A percentile compares a stretch with the other conserved stretches of the same genome.
These are phyloP conservation scores for Claviceps humidiphila DNA, from an alignment of 2,329 filamentous ascomycete genomes.

Conservation along the genomic window DNA sequence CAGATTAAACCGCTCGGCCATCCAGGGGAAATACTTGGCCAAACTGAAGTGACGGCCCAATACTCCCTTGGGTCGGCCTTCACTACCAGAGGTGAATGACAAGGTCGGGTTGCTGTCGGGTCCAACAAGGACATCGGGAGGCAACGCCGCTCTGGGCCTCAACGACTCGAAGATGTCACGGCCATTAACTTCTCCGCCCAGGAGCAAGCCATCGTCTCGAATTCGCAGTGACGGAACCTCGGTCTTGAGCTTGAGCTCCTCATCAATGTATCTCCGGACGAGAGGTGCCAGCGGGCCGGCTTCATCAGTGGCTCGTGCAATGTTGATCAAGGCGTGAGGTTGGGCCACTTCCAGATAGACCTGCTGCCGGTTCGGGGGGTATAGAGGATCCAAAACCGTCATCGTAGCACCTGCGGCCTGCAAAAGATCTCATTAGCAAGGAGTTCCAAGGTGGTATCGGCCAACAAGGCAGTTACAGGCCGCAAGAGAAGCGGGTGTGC, in stretches of 20 bases:
- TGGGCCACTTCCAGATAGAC: constrained; percentile 69
- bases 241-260: constrained; percentile 59
- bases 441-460: neutral
- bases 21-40: constrained; percentile 84
- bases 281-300: constrained; percentile 32
- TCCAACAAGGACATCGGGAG: constrained; percentile 65
- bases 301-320: constrained; percentile 52
- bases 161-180: constrained; percentile 51
- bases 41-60: constrained; percentile 76
- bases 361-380: constrained; percentile 18
- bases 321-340: constrained; percentile 53
- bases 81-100: constrained; percentile 59
- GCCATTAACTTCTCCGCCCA: constrained; percentile 54
- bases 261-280: constrained; percentile 53
- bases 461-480: too few relatives aligned
- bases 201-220: constrained; percentile 53
- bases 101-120: constrained; percentile 74
- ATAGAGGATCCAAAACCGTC: constrained; percentile 56
- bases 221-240: constrained; percentile 63
- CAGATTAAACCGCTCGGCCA: constrained; percentile 74
- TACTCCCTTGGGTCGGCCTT: constrained; percentile 76
- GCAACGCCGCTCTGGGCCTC: constrained; percentile 34
- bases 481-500: neutral
- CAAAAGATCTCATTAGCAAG: constrained; percentile 18
- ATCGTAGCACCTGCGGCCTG: constrained; percentile 46